phyloP scores from a whole-genome alignment of 371 early-diverging fungal genomes.

The Umbelopsis sp. region DNA sequence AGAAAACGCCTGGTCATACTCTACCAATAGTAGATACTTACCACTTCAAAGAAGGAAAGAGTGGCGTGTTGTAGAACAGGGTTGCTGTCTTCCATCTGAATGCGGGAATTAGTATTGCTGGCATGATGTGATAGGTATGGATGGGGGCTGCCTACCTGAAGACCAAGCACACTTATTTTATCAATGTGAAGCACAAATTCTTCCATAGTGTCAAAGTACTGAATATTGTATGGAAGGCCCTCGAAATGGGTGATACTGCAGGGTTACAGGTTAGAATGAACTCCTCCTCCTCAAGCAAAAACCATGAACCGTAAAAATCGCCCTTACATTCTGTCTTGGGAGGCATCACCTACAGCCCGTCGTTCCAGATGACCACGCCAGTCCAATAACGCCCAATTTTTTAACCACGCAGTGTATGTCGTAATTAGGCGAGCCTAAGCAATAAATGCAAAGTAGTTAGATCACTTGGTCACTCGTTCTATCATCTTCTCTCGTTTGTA shows the following conservation, averaged over 20 bases:
- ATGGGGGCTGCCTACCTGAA: conserved; percentile 21
- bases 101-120: not conserved
- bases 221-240: conserved; percentile 48
- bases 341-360: conserved; percentile 22
- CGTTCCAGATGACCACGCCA: conserved; percentile 48
- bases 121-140: too few species aligned
- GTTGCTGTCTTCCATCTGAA: conserved; percentile 45
- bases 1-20: not conserved
- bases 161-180: conserved; percentile 40
- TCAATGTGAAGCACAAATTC: conserved; percentile 55
- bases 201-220: conserved; percentile 54
- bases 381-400: conserved; percentile 54
- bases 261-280: too few species aligned
- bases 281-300: too few species aligned
- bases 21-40: conserved; percentile 14
- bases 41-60: conserved; percentile 61
- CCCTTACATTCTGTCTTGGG: conserved; percentile 42
- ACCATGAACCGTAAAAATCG: too few species aligned
- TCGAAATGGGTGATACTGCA: conserved; percentile 46
- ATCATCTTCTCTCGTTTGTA: too few species aligned
- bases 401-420: conserved; percentile 48
- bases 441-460: not conserved
- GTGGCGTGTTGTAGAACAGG: conserved; percentile 56
- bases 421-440: conserved; percentile 45
- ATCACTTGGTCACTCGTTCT: too few species aligned